These are phyloP conservation scores for Austroboletus festivus DNA, from an alignment of 768 basidiomycete genomes.

Conservation along the genomic window DNA sequence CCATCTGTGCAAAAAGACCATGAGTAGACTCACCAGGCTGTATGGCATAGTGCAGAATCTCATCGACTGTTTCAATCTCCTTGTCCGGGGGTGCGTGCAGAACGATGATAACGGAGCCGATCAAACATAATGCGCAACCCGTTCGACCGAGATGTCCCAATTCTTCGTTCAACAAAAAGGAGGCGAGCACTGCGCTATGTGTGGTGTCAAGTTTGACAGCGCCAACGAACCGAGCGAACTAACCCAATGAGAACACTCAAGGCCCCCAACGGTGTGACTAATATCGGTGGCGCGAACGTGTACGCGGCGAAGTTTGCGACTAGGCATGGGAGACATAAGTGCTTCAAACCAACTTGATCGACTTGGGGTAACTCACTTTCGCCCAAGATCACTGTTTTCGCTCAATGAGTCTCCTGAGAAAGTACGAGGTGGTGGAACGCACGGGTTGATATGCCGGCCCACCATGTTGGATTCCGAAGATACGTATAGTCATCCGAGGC, in stretches of 20 bases:
- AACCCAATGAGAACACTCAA: constrained; percentile 95
- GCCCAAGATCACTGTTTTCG: constrained; percentile 79
- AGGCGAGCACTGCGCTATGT: constrained; percentile 85
- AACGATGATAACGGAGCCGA: constrained; percentile 92
- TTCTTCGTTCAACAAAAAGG: constrained; percentile 89
- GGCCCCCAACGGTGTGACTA: constrained; percentile 98
- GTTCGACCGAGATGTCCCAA: constrained; percentile 89
- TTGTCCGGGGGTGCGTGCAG: constrained; percentile 97
- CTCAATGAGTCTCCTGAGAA: constrained; percentile 4
- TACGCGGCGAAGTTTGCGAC: constrained; percentile 95
- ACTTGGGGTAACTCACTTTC: constrained; percentile 82
- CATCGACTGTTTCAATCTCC: constrained; percentile 87
- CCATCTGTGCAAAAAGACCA: neutral
- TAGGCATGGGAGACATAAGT: constrained; percentile 25
- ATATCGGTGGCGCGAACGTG: constrained; percentile 94
- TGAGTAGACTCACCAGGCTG: constrained; percentile 68
- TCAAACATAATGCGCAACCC: constrained; percentile 77
- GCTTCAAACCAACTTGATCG: too few species aligned
- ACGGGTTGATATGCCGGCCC: constrained; percentile 93
- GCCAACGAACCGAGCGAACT: constrained; percentile 23
- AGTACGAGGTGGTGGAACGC: constrained; percentile 34
- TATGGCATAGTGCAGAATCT: constrained; percentile 89
- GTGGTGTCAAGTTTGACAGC: constrained; percentile 7
- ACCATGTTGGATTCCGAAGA: constrained; percentile 92
- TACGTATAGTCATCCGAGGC: constrained; percentile 86